These are phyloP conservation scores for Priceomyces melissophilus DNA, from an alignment of 805 yeast species.

Conservation along the genomic window DNA sequence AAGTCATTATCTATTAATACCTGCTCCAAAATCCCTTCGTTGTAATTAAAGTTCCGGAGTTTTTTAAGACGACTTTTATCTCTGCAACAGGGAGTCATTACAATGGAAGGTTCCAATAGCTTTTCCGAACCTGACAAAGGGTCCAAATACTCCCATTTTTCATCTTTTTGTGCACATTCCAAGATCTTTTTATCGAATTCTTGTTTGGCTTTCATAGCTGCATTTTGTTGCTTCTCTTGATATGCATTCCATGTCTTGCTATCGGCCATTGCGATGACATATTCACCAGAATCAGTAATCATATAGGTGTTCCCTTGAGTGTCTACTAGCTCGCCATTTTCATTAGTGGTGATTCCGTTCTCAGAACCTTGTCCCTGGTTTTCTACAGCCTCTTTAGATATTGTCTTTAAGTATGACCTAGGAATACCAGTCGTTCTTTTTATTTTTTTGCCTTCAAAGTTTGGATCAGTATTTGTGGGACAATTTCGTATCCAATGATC, in stretches of 20 bases:
- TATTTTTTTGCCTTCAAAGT: conserved; percentile 87
- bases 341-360: conserved; percentile 33
- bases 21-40: conserved; percentile 36
- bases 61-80: conserved; percentile 53
- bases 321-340: conserved; percentile 43
- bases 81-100: conserved; percentile 78
- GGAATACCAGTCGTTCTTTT: conserved; percentile 98
- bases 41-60: conserved; percentile 40
- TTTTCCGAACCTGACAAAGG: conserved; percentile 56
- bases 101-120: conserved; percentile 63
- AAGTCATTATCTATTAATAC: conserved; percentile 77
- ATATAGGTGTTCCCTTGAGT: conserved; percentile 58
- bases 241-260: conserved; percentile 83
- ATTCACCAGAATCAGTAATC: conserved; percentile 93
- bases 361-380: conserved; percentile 23
- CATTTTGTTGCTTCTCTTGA: conserved; percentile 63
- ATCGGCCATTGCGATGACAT: conserved; percentile 95
- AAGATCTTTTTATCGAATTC: conserved; percentile 46
- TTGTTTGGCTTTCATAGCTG: conserved; percentile 45
- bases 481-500: conserved; percentile 94
- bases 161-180: conserved; percentile 27
- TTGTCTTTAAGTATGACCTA: conserved; percentile 80
- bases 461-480: conserved; percentile 90
- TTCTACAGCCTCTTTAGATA: conserved; percentile 68
- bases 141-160: conserved; percentile 51